Evolutionary conservation across 257 asterid genomes (phyloP).

Genomic region (Rubia yunnanensis): DNA sequence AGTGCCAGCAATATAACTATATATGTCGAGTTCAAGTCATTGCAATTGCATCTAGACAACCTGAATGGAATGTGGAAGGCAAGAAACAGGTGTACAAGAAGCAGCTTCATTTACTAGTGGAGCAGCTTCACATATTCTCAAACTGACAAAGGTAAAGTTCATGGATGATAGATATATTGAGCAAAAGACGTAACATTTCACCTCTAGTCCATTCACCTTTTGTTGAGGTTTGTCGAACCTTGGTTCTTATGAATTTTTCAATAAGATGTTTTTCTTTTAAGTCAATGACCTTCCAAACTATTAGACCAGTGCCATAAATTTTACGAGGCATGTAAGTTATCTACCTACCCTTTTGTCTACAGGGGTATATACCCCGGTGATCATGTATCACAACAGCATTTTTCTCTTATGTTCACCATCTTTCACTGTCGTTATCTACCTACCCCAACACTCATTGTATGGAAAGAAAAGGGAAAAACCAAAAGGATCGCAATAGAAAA

Average conservation of each 20-base stretch:
- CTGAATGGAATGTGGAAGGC: not conserved
- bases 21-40: not conserved
- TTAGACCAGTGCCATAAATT: not conserved
- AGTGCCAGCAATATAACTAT: not conserved
- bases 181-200: not conserved
- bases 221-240: not conserved
- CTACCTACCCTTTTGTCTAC: constrained; percentile 1
- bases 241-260: not conserved
- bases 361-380: too few species aligned
- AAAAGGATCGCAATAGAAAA: not conserved
- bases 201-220: not conserved
- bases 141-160: not conserved
- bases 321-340: not conserved
- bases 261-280: not conserved
- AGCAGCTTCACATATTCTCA: not conserved
- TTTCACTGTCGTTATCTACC: not conserved
- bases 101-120: not conserved
- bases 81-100: not conserved
- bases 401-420: too few species aligned
- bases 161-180: not conserved
- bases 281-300: not conserved
- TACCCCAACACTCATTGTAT: not conserved
- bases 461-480: not conserved
- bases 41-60: not conserved
- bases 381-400: too few species aligned